phyloP scores from a whole-genome alignment of 148 eudicot genomes.

The Polygonum aviculare region DNA sequence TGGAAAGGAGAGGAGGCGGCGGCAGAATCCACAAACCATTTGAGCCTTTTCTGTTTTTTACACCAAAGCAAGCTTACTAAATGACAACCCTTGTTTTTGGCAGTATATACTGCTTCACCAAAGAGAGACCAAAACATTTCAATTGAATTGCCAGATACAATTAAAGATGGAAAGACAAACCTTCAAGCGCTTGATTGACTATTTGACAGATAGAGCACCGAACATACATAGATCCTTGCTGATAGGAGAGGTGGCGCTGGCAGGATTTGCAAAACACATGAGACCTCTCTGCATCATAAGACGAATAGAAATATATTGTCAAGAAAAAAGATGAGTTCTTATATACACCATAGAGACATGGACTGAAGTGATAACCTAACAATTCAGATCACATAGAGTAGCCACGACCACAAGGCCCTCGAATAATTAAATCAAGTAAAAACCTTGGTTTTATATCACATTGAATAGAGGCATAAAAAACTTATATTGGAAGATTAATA shows the following conservation, averaged over 20 bases:
- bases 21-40: slow-evolving; percentile 14
- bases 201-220: slow-evolving; percentile 70
- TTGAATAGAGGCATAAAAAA: neutral
- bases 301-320: neutral
- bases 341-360: neutral
- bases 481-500: neutral
- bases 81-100: neutral
- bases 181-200: slow-evolving; percentile 79
- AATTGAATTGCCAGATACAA: neutral
- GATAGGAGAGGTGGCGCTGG: slow-evolving; percentile 60
- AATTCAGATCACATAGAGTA: neutral
- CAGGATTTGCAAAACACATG: slow-evolving; percentile 95
- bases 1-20: slow-evolving; percentile 10
- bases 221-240: slow-evolving; percentile 60
- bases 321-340: neutral
- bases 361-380: neutral
- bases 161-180: slow-evolving; percentile 20
- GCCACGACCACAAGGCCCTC: slow-evolving; percentile 2
- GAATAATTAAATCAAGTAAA: neutral
- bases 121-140: neutral
- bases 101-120: neutral
- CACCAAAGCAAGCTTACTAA: neutral
- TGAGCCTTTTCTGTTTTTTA: slow-evolving; percentile 11
- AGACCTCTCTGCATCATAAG: slow-evolving; percentile 41
- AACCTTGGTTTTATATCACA: neutral